Evolutionary conservation across 2,329 filamentous ascomycete species (phyloP), one percentile per base, ranked within the genome.

Genomic region (Talaromyces sp.): DNA sequence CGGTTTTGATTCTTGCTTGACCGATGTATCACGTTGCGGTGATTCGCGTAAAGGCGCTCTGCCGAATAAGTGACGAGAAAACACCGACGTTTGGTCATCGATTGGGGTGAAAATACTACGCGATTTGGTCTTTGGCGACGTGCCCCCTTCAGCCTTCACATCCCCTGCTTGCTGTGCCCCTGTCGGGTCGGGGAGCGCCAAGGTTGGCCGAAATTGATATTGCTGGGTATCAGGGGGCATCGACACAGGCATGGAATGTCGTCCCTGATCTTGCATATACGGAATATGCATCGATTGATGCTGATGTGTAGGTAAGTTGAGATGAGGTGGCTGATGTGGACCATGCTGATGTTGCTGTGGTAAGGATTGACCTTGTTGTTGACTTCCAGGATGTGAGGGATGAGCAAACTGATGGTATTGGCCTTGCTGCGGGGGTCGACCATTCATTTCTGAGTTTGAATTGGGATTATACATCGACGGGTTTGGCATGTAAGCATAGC

Each of bases 91-190:
- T 66, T 89, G 91, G 70, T 96, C 92, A 67, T 97, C 94, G 62
- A 99, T 96, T 0, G 94, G 94, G 0, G 94, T 99, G 70, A 97
- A 97, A 60, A 99, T 97, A 72, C 92, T 97, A 70, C 92, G 88
- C 21, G 88, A 87, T 71, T 92, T 92, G 35, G 80, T 75, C 67
- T 87, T 89, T 2, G 88, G 86, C n/a, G 84, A 73, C 41, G 70
- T 69, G 21, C 62, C 78, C 69, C 62, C 69, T 60, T 70, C 80
- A 65, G 37, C 65, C 70, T 71, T 80, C 66, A 62, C 64, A 60
- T 35, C 73, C 63, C 53, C 68, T 53, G 72, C 60, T 57, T 83
- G 81, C 52, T 84, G 81, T 1, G 81, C 77, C 48, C 84, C 79
- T 15, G 83, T 65, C 73, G 79, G 77, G 36, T 81, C 79, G 39